These are phyloP conservation scores for Brassica balearica DNA, from an alignment of 441 rosid species.

Conservation along the genomic window DNA sequence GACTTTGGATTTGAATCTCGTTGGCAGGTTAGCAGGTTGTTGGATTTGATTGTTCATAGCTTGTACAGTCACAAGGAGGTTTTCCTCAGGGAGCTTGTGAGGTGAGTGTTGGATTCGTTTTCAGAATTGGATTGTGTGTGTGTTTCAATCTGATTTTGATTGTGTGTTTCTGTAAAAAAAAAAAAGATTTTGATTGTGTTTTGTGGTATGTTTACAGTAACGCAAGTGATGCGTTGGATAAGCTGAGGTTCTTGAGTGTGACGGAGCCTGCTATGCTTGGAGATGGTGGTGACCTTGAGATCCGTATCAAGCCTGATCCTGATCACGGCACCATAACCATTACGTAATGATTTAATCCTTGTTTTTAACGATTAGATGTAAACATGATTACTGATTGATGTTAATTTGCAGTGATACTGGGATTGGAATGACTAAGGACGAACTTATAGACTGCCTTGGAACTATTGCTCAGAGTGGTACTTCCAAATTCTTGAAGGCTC, in stretches of 20 bases:
- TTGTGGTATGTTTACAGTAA: slow-evolving; percentile 57
- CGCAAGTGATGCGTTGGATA: slow-evolving; percentile 98
- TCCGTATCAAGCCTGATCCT: slow-evolving; percentile 86
- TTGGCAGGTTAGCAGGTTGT: slow-evolving; percentile 84
- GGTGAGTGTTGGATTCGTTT: slow-evolving; percentile 55
- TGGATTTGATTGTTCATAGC: slow-evolving; percentile 99
- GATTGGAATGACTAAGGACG: slow-evolving; percentile 96
- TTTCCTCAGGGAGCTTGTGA: slow-evolving; percentile 93
- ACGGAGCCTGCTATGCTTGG: slow-evolving; percentile 94
- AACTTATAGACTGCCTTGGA: slow-evolving; percentile 95
- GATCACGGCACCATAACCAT: slow-evolving; percentile 89
- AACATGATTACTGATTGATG: neutral
- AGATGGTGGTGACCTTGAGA: slow-evolving; percentile 89
- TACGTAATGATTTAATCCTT: slow-evolving; percentile 49
- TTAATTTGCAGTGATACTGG: slow-evolving; percentile 76
- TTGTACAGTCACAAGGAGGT: slow-evolving; percentile 98
- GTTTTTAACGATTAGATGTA: neutral
- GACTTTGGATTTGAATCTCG: slow-evolving; percentile 12
- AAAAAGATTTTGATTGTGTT: too few species aligned
- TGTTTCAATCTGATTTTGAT: slow-evolving; percentile 20
- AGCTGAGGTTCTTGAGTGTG: slow-evolving; percentile 92
- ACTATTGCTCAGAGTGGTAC: slow-evolving; percentile 99
- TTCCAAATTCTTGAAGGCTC: slow-evolving; percentile 86
- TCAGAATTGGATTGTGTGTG: slow-evolving; percentile 12
- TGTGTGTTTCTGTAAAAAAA: slow-evolving; percentile 16